Conservation (phyloP, 768 basidiomycete genomes). For the Phylloporus rhodoxanthus region DNA sequence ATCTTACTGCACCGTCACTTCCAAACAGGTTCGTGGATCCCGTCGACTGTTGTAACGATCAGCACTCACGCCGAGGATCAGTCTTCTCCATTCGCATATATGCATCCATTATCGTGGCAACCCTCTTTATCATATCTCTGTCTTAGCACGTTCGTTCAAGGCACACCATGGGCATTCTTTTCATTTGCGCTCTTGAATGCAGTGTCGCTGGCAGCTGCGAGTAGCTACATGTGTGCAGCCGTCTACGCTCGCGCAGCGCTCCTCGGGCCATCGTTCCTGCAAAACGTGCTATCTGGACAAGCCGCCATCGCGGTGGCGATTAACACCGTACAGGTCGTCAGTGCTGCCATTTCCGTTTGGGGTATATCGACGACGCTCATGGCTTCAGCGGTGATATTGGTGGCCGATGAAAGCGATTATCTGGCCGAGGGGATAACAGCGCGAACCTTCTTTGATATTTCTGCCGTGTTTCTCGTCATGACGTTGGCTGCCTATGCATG, state of each 20-base stretch:
- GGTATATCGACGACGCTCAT: conserved; percentile 26
- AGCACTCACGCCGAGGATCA: conserved; percentile 23
- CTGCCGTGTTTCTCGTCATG: conserved; percentile 55
- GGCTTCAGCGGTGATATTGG: too few species aligned
- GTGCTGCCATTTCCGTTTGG: conserved; percentile 52
- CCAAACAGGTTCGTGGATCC: conserved; percentile 50
- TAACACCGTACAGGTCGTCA: conserved; percentile 64
- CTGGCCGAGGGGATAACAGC: conserved; percentile 59
- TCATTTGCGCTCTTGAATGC: conserved; percentile 59
- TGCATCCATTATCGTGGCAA: conserved; percentile 43
- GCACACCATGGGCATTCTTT: conserved; percentile 53
- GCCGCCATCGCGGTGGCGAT: conserved; percentile 78
- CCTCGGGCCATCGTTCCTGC: conserved; percentile 66
- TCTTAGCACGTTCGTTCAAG: conserved; percentile 54
- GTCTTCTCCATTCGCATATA: conserved; percentile 53
- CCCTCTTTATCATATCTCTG: conserved; percentile 51
- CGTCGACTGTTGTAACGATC: neutral
- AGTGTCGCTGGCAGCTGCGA: conserved; percentile 54
- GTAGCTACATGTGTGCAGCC: conserved; percentile 70
- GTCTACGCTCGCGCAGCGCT: conserved; percentile 71
- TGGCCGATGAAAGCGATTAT: too few species aligned
- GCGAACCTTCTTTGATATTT: conserved; percentile 61
- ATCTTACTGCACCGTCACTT: conserved; percentile 62
- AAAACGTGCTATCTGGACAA: conserved; percentile 73
- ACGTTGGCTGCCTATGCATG: conserved; percentile 48